phyloP scores from a whole-genome alignment of 2,329 filamentous ascomycete species.

The Aspergillus sp. region DNA sequence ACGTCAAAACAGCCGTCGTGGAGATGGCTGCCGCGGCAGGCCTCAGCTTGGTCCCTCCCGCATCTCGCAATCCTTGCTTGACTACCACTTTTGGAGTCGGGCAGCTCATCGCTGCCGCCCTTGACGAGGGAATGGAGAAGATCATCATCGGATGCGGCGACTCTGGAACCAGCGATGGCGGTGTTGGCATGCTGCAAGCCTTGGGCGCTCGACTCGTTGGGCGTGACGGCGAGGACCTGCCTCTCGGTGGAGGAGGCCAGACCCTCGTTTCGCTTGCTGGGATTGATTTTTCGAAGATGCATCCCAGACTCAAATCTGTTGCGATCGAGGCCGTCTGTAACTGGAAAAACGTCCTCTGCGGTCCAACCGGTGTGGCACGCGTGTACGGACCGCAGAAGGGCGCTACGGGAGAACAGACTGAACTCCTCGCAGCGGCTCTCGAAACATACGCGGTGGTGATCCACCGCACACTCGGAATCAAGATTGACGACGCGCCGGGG shows the following conservation, averaged over 20 bases:
- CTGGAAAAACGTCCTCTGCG: conserved; percentile 57
- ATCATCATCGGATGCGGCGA: conserved; percentile 60
- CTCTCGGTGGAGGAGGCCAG: conserved; percentile 48
- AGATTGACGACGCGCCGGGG: conserved; percentile 49
- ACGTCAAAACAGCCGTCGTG: conserved; percentile 50
- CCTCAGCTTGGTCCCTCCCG: conserved; percentile 53
- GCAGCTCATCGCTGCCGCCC: conserved; percentile 52
- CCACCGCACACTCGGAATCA: conserved; percentile 37
- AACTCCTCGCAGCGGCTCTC: conserved; percentile 49
- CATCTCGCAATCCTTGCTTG: conserved; percentile 50
- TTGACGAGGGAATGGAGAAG: conserved; percentile 51
- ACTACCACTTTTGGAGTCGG: conserved; percentile 60
- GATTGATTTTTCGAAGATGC: conserved; percentile 47
- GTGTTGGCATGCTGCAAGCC: conserved; percentile 59
- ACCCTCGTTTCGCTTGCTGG: conserved; percentile 42
- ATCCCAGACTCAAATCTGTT: conserved; percentile 43
- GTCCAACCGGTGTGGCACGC: conserved; percentile 53
- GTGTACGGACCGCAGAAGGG: conserved; percentile 60
- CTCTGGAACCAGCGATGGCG: conserved; percentile 59
- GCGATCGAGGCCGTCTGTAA: conserved; percentile 58
- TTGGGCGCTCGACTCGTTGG: conserved; percentile 54
- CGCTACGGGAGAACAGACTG: conserved; percentile 49
- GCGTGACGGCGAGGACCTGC: conserved; percentile 41
- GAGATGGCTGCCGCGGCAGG: conserved; percentile 61
- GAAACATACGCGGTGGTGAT: conserved; percentile 48